phyloP scores from a whole-genome alignment of 1,139 yeast species.

The Yamadazyma sp. region DNA sequence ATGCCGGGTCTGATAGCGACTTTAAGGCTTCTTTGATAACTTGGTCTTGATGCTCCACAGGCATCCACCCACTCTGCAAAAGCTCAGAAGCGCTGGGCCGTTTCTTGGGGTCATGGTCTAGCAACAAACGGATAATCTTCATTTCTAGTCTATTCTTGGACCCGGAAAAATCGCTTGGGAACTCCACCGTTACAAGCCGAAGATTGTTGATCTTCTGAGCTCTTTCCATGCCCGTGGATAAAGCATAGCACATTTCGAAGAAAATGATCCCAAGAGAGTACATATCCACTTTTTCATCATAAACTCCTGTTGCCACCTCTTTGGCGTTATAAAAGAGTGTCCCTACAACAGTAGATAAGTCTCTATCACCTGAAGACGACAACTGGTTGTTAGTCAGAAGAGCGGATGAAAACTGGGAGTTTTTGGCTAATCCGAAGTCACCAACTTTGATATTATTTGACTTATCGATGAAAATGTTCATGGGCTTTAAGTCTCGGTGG shows the following conservation, averaged over 20 bases:
- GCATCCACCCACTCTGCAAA: conserved; percentile 77
- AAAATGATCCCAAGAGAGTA: conserved; percentile 92
- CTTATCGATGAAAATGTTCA: conserved; percentile 92
- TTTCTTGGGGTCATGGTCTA: conserved; percentile 74
- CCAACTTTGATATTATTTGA: conserved; percentile 90
- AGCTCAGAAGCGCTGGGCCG: conserved; percentile 81
- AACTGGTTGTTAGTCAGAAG: conserved; percentile 44
- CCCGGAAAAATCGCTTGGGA: conserved; percentile 64
- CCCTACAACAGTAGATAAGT: conserved; percentile 88
- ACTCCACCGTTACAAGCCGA: conserved; percentile 56
- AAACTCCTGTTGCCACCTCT: conserved; percentile 77
- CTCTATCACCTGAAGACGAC: conserved; percentile 49
- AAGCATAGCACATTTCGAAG: conserved; percentile 87
- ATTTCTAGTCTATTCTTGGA: conserved; percentile 56
- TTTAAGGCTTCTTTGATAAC: conserved; percentile 84
- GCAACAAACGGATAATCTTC: conserved; percentile 59
- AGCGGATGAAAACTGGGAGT: conserved; percentile 50
- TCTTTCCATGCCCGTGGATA: conserved; percentile 91
- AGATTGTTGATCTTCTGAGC: conserved; percentile 65
- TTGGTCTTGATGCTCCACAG: conserved; percentile 88
- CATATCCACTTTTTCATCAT: conserved; percentile 93
- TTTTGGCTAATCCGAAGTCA: conserved; percentile 94
- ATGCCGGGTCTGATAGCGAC: conserved; percentile 83
- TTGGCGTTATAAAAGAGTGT: conserved; percentile 91
- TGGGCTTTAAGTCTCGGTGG: conserved; percentile 93